Conservation (phyloP, 352 stramenopile genomes). For the Globisporangium nodosum region DNA sequence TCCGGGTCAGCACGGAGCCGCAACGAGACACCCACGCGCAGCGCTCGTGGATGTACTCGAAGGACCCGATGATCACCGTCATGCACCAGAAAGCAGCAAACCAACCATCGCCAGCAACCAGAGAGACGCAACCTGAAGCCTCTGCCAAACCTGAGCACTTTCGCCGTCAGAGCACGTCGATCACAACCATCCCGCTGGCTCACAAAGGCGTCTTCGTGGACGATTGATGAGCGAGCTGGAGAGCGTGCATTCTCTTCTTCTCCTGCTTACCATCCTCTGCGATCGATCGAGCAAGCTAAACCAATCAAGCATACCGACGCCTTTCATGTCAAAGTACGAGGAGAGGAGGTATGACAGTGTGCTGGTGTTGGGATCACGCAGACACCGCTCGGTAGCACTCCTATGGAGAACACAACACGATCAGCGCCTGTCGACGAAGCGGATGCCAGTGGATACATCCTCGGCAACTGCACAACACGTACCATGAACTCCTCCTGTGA, state of each 20-base stretch:
- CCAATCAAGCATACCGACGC: not conserved
- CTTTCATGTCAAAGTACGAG: not conserved
- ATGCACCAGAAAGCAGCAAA: constrained; percentile 29
- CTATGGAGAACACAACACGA: constrained; percentile 14
- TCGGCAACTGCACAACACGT: constrained; percentile 13
- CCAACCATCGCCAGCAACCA: too few species aligned
- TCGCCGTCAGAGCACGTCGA: constrained; percentile 41
- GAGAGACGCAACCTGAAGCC: constrained; percentile 5
- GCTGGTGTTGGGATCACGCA: constrained; percentile 6
- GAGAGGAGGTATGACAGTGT: not conserved
- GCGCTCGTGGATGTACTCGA: constrained; percentile 73
- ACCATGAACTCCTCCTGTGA: constrained; percentile 84
- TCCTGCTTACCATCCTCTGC: not conserved
- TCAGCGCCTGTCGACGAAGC: not conserved
- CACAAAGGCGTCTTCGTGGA: constrained; percentile 64
- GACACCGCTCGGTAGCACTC: constrained; percentile 70
- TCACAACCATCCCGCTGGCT: constrained; percentile 44
- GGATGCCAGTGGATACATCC: not conserved
- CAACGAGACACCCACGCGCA: constrained; percentile 68
- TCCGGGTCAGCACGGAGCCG: constrained; percentile 44
- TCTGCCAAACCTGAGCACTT: constrained; percentile 18
- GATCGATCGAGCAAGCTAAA: not conserved
- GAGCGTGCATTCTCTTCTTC: not conserved
- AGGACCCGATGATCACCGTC: constrained; percentile 53
- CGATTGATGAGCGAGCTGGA: constrained; percentile 21